These are phyloP conservation scores for Arxiozyma slooffiae DNA, from an alignment of 1,139 yeast species.

Conservation along the genomic window DNA sequence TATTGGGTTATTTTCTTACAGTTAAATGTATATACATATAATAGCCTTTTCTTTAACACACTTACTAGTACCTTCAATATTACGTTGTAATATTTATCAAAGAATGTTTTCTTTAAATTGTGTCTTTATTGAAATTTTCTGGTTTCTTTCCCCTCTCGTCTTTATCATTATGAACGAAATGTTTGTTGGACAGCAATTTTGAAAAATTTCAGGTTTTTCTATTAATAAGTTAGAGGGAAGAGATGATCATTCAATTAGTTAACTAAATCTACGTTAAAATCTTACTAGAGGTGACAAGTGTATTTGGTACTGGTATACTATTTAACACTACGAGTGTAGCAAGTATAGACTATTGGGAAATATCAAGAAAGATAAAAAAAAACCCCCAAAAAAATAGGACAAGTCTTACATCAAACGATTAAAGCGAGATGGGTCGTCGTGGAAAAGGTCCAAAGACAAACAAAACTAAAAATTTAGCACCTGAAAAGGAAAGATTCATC, in stretches of 20 bases:
- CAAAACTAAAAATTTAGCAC: slow-evolving; percentile 51
- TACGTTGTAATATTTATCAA: not conserved
- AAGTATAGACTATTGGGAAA: too few relatives aligned
- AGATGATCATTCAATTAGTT: too few relatives aligned
- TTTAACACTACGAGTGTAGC: too few relatives aligned
- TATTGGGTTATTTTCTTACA: too few relatives aligned
- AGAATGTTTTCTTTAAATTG: not conserved
- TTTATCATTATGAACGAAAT: not conserved
- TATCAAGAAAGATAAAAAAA: not conserved
- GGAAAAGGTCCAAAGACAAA: slow-evolving; percentile 32
- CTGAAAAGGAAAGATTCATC: slow-evolving; percentile 85
- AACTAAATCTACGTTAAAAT: not conserved
- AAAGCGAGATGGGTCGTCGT: slow-evolving; percentile 28
- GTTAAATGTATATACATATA: not conserved
- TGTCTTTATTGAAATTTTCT: not conserved
- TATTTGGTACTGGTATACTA: too few relatives aligned
- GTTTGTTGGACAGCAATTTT: not conserved
- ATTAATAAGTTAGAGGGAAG: not conserved
- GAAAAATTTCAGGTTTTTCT: not conserved
- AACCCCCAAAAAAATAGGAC: not conserved
- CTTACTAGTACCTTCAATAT: not conserved
- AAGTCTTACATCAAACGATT: too few relatives aligned
- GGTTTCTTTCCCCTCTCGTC: not conserved
- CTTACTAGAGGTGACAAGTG: too few relatives aligned
- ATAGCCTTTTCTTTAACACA: not conserved